Conservation (phyloP, 2,329 filamentous ascomycete genomes). For the Clonostachys rhizophaga region DNA sequence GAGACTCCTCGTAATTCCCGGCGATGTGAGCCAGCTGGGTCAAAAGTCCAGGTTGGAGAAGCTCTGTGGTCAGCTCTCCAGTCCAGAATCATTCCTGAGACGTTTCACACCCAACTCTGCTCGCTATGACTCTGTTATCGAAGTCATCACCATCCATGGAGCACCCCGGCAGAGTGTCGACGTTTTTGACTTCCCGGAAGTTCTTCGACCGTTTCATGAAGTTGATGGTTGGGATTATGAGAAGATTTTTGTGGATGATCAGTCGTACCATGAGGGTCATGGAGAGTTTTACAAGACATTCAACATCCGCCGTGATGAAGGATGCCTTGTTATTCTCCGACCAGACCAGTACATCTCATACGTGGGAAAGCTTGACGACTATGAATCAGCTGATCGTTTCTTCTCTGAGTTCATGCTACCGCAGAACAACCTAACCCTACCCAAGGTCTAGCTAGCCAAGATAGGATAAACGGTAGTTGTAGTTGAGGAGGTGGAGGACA, state of each 20-base stretch:
- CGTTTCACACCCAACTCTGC: slow-evolving; percentile 3
- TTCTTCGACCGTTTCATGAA: slow-evolving; percentile 40
- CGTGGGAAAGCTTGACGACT: slow-evolving; percentile 2
- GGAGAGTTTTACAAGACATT: slow-evolving; percentile 32
- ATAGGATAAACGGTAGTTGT: too few relatives aligned
- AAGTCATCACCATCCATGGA: slow-evolving; percentile 57
- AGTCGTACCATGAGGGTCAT: slow-evolving; percentile 45
- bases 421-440: not conserved
- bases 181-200: slow-evolving; percentile 43
- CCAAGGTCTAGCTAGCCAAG: too few relatives aligned
- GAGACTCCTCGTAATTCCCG: slow-evolving; percentile 57
- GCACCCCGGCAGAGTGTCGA: slow-evolving; percentile 42
- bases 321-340: slow-evolving; percentile 19
- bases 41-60: slow-evolving; percentile 38
- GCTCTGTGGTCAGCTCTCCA: slow-evolving; percentile 38
- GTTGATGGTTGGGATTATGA: slow-evolving; percentile 49
- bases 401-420: not conserved
- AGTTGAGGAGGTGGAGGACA: too few relatives aligned
- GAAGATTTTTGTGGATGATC: slow-evolving; percentile 51
- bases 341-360: slow-evolving; percentile 6
- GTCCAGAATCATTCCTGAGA: slow-evolving; percentile 6
- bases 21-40: slow-evolving; percentile 38
- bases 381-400: not conserved
- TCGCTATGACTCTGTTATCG: slow-evolving; percentile 32
- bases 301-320: slow-evolving; percentile 25